A percentile compares a stretch with the other conserved stretches of the same genome.
Conservation (phyloP, 768 basidiomycete genomes). For the Auricularia sp. region DNA sequence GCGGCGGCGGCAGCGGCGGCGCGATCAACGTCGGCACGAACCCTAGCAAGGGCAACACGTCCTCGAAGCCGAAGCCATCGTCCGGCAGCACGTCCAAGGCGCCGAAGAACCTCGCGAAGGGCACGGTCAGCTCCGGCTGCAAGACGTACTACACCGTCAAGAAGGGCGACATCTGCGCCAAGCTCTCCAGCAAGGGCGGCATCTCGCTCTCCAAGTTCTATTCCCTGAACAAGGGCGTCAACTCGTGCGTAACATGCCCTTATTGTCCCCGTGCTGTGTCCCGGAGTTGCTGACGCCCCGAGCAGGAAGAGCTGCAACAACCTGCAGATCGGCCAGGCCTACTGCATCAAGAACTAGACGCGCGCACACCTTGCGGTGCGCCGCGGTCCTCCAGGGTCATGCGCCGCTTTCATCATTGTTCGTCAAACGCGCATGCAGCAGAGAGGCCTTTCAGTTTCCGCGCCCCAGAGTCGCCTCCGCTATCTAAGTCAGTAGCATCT, state of each 20-base stretch:
- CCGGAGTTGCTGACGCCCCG: neutral
- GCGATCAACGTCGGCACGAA: slow-evolving; percentile 1
- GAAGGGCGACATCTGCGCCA: slow-evolving; percentile 1
- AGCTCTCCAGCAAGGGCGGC: neutral
- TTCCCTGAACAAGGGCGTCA: neutral
- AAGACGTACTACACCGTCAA: slow-evolving; percentile 1
- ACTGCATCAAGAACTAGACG: neutral
- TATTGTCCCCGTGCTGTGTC: neutral
- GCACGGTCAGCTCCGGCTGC: neutral
- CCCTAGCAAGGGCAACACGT: neutral
- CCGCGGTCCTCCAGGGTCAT: neutral
- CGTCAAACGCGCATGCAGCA: neutral
- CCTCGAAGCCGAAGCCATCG: neutral
- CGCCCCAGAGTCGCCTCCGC: too few species aligned
- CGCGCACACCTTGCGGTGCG: neutral
- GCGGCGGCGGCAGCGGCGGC: neutral
- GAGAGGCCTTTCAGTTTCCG: too few species aligned
- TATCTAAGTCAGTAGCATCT: too few species aligned
- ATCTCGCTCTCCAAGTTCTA: neutral
- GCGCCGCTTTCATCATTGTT: neutral
- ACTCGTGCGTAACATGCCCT: neutral
- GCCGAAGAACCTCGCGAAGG: neutral
- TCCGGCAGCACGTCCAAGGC: neutral
- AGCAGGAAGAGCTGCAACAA: neutral
- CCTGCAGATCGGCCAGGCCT: neutral